Base-by-base conservation (phyloP, 2,329 filamentous ascomycete species). In the Neopestalotiopsis sp. region DNA sequence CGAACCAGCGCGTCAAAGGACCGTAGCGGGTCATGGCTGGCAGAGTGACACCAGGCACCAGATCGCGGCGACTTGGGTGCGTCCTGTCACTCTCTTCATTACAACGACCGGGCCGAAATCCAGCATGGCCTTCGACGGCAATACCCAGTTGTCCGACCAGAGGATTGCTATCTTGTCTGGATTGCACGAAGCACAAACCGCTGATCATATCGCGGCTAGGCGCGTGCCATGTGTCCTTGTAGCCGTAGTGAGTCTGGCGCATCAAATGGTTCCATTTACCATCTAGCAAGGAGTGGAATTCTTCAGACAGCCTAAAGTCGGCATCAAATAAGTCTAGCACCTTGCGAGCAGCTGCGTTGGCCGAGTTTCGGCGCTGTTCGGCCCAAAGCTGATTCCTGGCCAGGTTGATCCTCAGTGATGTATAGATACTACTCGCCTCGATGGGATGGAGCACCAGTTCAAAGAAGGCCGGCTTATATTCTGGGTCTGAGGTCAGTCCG, bases 81-180 rank as follows among this genome's bases (percentile, higher is more conserved):
- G 76, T 86, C 73, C 76, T 83, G 9, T 90, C 82, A 2, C 86
- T 85, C 20, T 88, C 88, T 70, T 90, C 89, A 67, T 84, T 86
- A 20, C 84, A 78, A 40, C 78, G 73, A 0, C 82, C 81, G 0
- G 80, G 77, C 1, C 81, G 74, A 14, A 77, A 71, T 0, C 76
- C 76, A 14, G 69, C 71, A 20, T 76, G 74, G 5, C 83, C 85
- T 74, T 90, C 86, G 1, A 88, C 81, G 3, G 83, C 81, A 6
- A 90, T 81, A 2, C 87, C 87, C 68, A 90, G 79, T 42, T 87
- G 84, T 1, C 88, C 88, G 0, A 84, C 83, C 14, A 91, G 82
- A 2, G 84, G 77, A 42, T 81, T 82, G 0, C 82, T 83, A 67
- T 84, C 81, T 65, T 89, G 87, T 4, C 80, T 76, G 0, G 79